Conservation (phyloP, 2,329 filamentous ascomycete species). For the Aspergillus awamori region DNA sequence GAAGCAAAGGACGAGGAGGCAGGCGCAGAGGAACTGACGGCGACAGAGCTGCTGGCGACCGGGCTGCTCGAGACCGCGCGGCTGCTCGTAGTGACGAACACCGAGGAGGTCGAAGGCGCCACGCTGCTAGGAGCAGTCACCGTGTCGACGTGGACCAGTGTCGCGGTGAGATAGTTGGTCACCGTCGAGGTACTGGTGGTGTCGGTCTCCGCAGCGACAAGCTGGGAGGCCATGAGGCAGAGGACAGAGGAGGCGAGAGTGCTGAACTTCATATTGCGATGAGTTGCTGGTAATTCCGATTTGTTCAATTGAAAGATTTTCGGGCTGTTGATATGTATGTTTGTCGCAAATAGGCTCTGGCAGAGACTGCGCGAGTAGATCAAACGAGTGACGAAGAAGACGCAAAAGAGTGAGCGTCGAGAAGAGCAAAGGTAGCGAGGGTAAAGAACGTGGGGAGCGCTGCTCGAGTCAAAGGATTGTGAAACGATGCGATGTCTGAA, state of each 20-base stretch:
- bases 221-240: conserved; percentile 37
- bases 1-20: conserved; percentile 15
- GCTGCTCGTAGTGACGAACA: conserved; percentile 35
- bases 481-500: conserved; percentile 21
- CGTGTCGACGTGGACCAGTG: conserved; percentile 49
- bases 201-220: conserved; percentile 33
- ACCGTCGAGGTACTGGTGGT: conserved; percentile 32
- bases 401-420: conserved; percentile 32
- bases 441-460: conserved; percentile 35
- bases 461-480: conserved; percentile 26
- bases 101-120: conserved; percentile 21
- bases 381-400: conserved; percentile 21
- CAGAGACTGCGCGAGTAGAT: conserved; percentile 11
- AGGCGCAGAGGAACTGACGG: conserved; percentile 25
- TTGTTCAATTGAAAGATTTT: not conserved
- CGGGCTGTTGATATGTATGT: conserved; percentile 1
- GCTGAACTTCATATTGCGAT: conserved; percentile 45
- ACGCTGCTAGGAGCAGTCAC: conserved; percentile 32
- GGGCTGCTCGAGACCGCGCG: conserved; percentile 21
- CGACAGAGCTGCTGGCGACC: conserved; percentile 32
- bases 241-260: conserved; percentile 37
- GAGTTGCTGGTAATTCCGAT: not conserved
- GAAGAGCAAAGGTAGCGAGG: conserved; percentile 10
- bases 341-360: not conserved
- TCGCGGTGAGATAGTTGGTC: conserved; percentile 46